Conservation (phyloP, 1,139 yeast species). For the Saccharomyces hybrid region DNA sequence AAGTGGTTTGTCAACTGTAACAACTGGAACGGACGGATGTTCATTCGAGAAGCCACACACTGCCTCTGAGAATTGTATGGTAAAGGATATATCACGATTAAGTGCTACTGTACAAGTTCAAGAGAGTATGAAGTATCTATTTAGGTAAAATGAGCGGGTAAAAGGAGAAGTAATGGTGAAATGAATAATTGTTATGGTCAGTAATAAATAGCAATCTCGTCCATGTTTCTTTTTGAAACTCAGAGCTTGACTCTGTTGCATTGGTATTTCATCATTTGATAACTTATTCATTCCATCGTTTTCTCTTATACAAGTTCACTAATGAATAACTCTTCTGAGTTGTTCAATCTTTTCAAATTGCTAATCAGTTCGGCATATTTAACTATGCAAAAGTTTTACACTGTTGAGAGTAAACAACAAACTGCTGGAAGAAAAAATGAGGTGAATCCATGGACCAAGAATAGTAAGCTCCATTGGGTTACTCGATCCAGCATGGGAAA, state of each 20-base stretch:
- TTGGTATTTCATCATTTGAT: slow-evolving; percentile 62
- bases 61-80: background rate
- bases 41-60: too few species aligned
- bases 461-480: slow-evolving; percentile 92
- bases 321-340: slow-evolving; percentile 8
- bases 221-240: slow-evolving; percentile 38
- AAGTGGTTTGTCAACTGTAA: background rate
- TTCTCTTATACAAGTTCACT: slow-evolving; percentile 3
- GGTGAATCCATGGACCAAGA: slow-evolving; percentile 53
- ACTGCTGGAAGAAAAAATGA: slow-evolving; percentile 31
- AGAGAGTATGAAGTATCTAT: background rate
- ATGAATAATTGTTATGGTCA: slow-evolving; percentile 8
- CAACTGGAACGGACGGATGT: background rate
- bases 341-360: slow-evolving; percentile 6
- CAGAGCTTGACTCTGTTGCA: slow-evolving; percentile 96
- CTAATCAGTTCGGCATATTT: slow-evolving; percentile 51
- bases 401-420: slow-evolving; percentile 17
- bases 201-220: slow-evolving; percentile 41
- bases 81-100: background rate
- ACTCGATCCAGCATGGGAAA: slow-evolving; percentile 27
- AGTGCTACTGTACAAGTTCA: background rate
- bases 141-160: background rate
- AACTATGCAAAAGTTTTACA: slow-evolving; percentile 46
- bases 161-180: background rate
- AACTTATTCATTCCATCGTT: slow-evolving; percentile 11